A percentile compares a stretch with the other conserved stretches of the same genome.
phyloP scores from a whole-genome alignment of 371 early-diverging fungal genomes.

The Capillidium rhysosporum region DNA sequence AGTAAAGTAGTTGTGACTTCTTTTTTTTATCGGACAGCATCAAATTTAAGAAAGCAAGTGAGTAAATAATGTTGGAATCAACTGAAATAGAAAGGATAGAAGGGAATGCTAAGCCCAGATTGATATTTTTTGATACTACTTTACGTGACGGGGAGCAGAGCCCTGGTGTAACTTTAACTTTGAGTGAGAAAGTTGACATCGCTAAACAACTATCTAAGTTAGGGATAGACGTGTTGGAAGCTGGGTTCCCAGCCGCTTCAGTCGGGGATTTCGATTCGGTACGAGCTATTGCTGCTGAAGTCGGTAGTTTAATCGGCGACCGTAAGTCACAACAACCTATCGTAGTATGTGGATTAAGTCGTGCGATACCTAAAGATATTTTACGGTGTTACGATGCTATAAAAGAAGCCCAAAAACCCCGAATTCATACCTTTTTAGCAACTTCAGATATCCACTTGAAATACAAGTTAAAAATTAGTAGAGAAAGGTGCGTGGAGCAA shows the following conservation, averaged over 20 bases:
- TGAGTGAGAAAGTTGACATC: constrained; percentile 82
- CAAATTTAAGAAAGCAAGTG: too few species aligned
- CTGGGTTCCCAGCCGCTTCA: constrained; percentile 86
- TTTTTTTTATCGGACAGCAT: too few species aligned
- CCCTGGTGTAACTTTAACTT: constrained; percentile 83
- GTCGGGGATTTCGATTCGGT: constrained; percentile 92
- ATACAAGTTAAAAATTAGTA: constrained; percentile 74
- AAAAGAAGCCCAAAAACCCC: constrained; percentile 52
- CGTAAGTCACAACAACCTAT: constrained; percentile 67
- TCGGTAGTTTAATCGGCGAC: constrained; percentile 65
- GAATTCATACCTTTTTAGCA: constrained; percentile 89
- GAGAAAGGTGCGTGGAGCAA: constrained; percentile 67
- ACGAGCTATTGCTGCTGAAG: constrained; percentile 72
- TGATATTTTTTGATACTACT: constrained; percentile 58
- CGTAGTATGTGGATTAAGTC: constrained; percentile 80
- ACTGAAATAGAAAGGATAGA: too few species aligned
- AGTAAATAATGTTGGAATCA: too few species aligned
- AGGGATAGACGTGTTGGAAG: constrained; percentile 89
- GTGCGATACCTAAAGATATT: constrained; percentile 70
- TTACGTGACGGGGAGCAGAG: constrained; percentile 94
- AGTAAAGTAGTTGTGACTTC: too few species aligned
- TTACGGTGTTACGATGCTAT: constrained; percentile 78
- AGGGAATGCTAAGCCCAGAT: not conserved
- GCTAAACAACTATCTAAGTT: constrained; percentile 74
- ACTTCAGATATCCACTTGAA: constrained; percentile 90